Evolutionary conservation across 2,329 filamentous ascomycete genomes (phyloP), one percentile per base, ranked within the genome.

Genomic region (Davidsoniella australis): DNA sequence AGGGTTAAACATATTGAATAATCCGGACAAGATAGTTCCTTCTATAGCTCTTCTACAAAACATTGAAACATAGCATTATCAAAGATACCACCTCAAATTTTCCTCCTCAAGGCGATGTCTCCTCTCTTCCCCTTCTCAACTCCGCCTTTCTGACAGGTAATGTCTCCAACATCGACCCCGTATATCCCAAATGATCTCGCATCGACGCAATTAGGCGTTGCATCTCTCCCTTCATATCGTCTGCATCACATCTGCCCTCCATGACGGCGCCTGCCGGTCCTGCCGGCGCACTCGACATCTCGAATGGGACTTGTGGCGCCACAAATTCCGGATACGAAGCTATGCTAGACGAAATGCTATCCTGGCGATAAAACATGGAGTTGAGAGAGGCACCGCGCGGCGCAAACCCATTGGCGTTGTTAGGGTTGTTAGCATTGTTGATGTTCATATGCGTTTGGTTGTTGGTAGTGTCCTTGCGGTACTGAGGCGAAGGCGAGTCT

Each of bases 151-250:
- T 39, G 10, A 52, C 50, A 12, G 50, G 50, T 29, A 52, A 17
- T 39, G 41, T 49, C n/a, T 49, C 47, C 43, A 52, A 18, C 50
- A 52, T 52, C n/a, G 40, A 43, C 12, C 50, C 50, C 8, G 50
- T 52, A 42, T 52, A 49, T 9, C 47, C 47, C n/a, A 52, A 40
- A 41, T 52, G 50, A n/a, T 52, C 50, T 26, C 47, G 43, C 46
- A 52, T 46, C 14, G 42, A 39, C 16, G 41, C 47, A 39, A 52
- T 45, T 18, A 52, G 38, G 37, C 50, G 46, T 38, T 49, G 50
- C 50, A 52, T 52, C 39, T 52, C 50, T 37, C 43, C 45, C 47
- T 52, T 52, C 50, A 52, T 49, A 23, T 49, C 50, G 5, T 47
- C 18, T 2, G 46, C 47, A 8, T 43, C 47, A 38, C 50, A 43